Evolutionary conservation across 139 green algal species (phyloP).

Genomic region (Tetradesmus lagerheimii): DNA sequence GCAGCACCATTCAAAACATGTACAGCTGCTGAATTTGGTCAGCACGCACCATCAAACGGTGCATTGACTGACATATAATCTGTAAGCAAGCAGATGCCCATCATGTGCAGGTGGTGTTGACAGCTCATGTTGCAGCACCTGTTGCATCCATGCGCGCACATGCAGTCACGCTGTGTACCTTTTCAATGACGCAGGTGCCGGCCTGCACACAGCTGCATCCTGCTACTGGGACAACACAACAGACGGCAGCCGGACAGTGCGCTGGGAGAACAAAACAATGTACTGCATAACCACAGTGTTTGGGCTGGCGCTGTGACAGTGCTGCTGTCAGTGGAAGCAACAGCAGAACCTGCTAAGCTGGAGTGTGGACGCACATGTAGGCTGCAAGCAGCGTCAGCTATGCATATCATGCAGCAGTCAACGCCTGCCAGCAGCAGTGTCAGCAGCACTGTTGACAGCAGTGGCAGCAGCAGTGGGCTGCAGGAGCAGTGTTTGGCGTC

Average conservation of each 20-base stretch:
- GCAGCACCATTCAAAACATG: too few relatives aligned
- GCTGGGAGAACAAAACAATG: conserved; percentile 92
- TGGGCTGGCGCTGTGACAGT: conserved; percentile 77
- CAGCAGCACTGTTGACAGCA: too few relatives aligned
- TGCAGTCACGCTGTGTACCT: neutral
- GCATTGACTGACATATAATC: too few relatives aligned
- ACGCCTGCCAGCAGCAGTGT: too few relatives aligned
- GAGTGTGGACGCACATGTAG: too few relatives aligned
- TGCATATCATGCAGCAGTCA: neutral
- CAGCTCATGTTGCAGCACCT: neutral
- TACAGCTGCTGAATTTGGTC: neutral
- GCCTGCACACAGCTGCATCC: conserved; percentile 79
- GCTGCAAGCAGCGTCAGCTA: too few relatives aligned
- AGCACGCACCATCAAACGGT: too few relatives aligned
- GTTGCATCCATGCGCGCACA: neutral
- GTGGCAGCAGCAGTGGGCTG: too few relatives aligned
- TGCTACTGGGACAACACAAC: conserved; percentile 83
- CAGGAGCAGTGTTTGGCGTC: too few relatives aligned
- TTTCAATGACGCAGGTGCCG: conserved; percentile 68
- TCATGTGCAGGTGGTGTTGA: too few relatives aligned
- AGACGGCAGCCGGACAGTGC: conserved; percentile 84
- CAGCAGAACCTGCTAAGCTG: too few relatives aligned
- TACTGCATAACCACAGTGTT: conserved; percentile 90
- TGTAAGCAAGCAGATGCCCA: neutral
- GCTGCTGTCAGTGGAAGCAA: too few relatives aligned